phyloP scores from a whole-genome alignment of 148 eudicot genomes.

The Pharnaceum exiguum region DNA sequence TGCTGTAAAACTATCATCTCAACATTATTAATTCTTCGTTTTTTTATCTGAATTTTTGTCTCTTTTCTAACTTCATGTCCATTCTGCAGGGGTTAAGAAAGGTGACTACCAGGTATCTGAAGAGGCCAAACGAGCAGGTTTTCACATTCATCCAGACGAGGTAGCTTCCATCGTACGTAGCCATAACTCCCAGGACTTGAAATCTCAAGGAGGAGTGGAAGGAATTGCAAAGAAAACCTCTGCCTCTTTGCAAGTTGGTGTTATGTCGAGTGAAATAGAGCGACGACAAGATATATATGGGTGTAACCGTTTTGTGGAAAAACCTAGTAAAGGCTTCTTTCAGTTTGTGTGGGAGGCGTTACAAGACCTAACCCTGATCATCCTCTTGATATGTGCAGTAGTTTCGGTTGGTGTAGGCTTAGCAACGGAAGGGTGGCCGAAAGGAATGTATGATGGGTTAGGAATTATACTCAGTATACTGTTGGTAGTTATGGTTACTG shows the following conservation, averaged over 20 bases:
- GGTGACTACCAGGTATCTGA: slow-evolving; percentile 35
- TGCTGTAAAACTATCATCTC: too few relatives aligned
- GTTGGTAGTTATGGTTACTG: slow-evolving; percentile 73
- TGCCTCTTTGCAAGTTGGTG: slow-evolving; percentile 39
- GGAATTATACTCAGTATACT: slow-evolving; percentile 68
- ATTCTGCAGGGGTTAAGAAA: slow-evolving; percentile 34
- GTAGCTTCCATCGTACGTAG: slow-evolving; percentile 48
- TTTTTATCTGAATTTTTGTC: neutral
- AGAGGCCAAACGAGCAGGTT: slow-evolving; percentile 50
- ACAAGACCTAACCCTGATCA: slow-evolving; percentile 71
- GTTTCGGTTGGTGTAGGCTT: slow-evolving; percentile 73
- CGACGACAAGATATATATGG: slow-evolving; percentile 50
- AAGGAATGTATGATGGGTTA: slow-evolving; percentile 73
- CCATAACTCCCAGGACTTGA: slow-evolving; percentile 32
- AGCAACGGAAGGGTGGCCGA: slow-evolving; percentile 82
- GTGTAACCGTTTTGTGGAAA: slow-evolving; percentile 46
- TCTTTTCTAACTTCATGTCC: neutral
- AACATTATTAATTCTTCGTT: neutral
- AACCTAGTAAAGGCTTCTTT: slow-evolving; percentile 50
- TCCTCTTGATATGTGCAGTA: slow-evolving; percentile 67
- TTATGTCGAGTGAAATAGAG: slow-evolving; percentile 25
- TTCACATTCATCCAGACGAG: slow-evolving; percentile 53
- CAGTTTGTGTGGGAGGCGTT: slow-evolving; percentile 82
- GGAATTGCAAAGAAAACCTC: slow-evolving; percentile 46
- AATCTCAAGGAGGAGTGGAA: slow-evolving; percentile 46